phyloP scores from a whole-genome alignment of 2,329 filamentous ascomycete species.

The Pyrenochaeta sp. region DNA sequence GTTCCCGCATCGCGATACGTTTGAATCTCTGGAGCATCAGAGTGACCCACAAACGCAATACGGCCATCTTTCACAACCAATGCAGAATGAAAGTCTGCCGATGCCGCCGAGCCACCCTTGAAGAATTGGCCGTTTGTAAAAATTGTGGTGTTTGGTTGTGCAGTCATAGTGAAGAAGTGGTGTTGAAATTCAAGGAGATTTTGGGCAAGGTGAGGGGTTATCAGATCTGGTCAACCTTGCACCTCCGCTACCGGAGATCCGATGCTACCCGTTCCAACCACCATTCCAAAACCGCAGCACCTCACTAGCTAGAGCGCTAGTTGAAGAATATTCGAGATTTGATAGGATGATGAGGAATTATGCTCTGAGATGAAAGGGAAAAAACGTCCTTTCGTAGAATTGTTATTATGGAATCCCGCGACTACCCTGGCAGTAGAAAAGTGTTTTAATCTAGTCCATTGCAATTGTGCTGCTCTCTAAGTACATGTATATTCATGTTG shows the following conservation, averaged over 20 bases:
- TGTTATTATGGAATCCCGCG: too few species aligned
- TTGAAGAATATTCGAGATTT: too few species aligned
- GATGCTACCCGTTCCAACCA: conserved; percentile 11
- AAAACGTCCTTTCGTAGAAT: too few species aligned
- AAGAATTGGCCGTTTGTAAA: conserved; percentile 43
- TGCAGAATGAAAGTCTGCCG: conserved; percentile 27
- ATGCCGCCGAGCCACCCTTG: conserved; percentile 4
- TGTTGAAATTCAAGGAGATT: not conserved
- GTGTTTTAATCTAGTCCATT: too few species aligned
- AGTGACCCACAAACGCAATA: conserved; percentile 53
- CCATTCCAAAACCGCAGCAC: too few species aligned
- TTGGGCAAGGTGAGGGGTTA: conserved; percentile 7
- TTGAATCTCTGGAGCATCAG: conserved; percentile 34
- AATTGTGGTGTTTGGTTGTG: conserved; percentile 17
- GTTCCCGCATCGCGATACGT: conserved; percentile 27
- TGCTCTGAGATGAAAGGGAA: too few species aligned
- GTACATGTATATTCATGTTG: too few species aligned
- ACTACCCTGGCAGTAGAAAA: too few species aligned
- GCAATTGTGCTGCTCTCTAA: too few species aligned
- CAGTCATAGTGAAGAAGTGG: conserved; percentile 13
- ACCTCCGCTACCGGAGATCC: conserved; percentile 22
- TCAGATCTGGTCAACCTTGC: conserved; percentile 15
- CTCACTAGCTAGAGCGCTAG: too few species aligned
- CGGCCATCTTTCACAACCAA: conserved; percentile 53
- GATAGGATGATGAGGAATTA: too few species aligned